Base-by-base conservation (phyloP, 441 rosid genomes). In the Iberis amara region DNA sequence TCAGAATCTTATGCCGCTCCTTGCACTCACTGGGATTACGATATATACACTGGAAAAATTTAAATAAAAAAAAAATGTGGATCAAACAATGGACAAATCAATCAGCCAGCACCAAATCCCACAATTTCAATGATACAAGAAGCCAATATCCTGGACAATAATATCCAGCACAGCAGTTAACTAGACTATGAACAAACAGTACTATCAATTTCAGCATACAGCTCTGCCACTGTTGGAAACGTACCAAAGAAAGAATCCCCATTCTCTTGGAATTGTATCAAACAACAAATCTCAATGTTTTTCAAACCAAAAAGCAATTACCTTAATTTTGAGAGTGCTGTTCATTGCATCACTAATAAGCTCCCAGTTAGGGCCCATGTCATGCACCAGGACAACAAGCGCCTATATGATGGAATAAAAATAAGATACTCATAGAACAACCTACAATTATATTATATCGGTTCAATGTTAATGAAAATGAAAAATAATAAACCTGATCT, bases 361-460 rank as follows among this genome's bases (percentile, higher is more conserved):
- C 80, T 88, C 96, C 98, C 98, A 91, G 54, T 85, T 88, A 39
- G 89, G 98, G 66, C 98, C 98, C 96, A 91, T 77, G 70, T 91
- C 98, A 62, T 91, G 98, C 35, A 91, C 96, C 66, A 88, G 91
- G 59, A 88, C 96, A 45, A 91, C 89, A 63, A 91, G 96, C 35
- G 95, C 98, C 96, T 91, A 61, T 50, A 45, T 43, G 40, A 56
- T 54, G 44, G 61, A 36, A 50, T 43, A 33, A 21, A 13, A 61
- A 13, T 24, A 36, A 43, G 59, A 27, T 44, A 26, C n/a, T 35
- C 26, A 32, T 18, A 40, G 10, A 10, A 38, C 35, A 39, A 12
- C 41, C 41, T 39, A 32, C 28, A 24, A 6, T 18, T 40, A 43
- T 26, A 6, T 18, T 40, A 43, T 26, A n/a, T 48, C 18, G 6